Base-by-base conservation (phyloP, 345 rosid genomes). In the Populus ilicifolia region DNA sequence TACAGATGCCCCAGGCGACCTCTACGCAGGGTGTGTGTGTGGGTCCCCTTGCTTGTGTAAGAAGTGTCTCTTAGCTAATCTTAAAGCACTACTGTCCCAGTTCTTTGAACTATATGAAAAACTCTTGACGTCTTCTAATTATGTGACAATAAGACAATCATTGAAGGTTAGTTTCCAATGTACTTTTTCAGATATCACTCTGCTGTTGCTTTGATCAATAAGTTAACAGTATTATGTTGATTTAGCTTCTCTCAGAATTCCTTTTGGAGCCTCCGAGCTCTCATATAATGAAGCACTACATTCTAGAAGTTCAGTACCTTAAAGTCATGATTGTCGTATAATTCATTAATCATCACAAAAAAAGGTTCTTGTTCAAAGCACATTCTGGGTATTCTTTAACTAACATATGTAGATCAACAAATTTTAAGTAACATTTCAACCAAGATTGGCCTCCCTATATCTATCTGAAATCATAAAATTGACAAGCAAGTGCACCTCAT, bases 111-210 rank as follows among this genome's bases (percentile, higher is more conserved):
- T 88, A 13, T 96, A 93, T 68, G 98, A 90, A 82, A 92, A 86
- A 71, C 96, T 96, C 48, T 81, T 96, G 88, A 91, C 84, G 46
- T 96, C 99, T 78, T 79, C 94, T 38, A 96, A 93, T 80, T 96
- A 96, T 75, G 99, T 96, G 82, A 96, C 99, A 20, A 93, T 96
- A 85, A 87, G 99, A 86, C 99, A 96, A 82, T 96, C 99, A 25
- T 78, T 96, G 80, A 96, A 92, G 98, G 99, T 96, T 78, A 78
- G 87, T 85, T 62, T 76, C 79, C 63, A 69, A 73, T 65, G 33
- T 30, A 54, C 62, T 44, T 75, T 56, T 39, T 27, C 16, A 13
- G 30, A 48, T 82, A 21, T 43, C 35, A 35, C 33, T 75, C 70
- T 74, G 23, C 62, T 63, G 73, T 66, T 66, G 27, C 70, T 79